phyloP scores from a whole-genome alignment of 2,329 filamentous ascomycete genomes.

The Emergomyces orientalis region DNA sequence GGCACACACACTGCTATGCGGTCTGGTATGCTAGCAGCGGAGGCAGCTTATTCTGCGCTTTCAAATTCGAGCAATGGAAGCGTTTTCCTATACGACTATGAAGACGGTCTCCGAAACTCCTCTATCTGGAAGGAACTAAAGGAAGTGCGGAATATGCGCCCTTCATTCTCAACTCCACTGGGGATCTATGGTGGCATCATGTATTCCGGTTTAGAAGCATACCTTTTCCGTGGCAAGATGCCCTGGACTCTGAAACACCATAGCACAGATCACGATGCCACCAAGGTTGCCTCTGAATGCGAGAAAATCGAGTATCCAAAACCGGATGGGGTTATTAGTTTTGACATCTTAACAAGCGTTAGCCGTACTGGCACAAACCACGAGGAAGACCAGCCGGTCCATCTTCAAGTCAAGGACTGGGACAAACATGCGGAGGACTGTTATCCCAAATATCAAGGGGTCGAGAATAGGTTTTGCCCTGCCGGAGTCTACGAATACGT shows the following conservation, averaged over 20 bases:
- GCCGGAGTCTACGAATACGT: conserved; percentile 98
- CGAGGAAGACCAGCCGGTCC: conserved; percentile 95
- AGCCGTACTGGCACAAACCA: conserved; percentile 95
- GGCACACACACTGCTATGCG: conserved; percentile 97
- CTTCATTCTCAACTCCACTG: conserved; percentile 80
- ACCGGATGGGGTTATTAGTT: conserved; percentile 87
- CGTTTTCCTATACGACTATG: conserved; percentile 90
- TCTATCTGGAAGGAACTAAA: conserved; percentile 90
- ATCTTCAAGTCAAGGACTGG: conserved; percentile 92
- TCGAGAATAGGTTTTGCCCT: conserved; percentile 95
- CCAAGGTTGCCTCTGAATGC: conserved; percentile 68
- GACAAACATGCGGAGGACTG: conserved; percentile 75
- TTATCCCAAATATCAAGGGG: conserved; percentile 78
- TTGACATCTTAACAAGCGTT: conserved; percentile 93
- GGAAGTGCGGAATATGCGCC: conserved; percentile 94
- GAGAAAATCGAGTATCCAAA: conserved; percentile 93
- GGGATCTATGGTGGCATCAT: conserved; percentile 82
- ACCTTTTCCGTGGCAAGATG: conserved; percentile 68
- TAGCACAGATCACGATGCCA: conserved; percentile 65
- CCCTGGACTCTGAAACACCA: conserved; percentile 93
- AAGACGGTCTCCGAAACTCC: conserved; percentile 75
- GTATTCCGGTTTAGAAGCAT: conserved; percentile 91
- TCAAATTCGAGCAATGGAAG: conserved; percentile 50
- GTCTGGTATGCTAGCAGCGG: conserved; percentile 90
- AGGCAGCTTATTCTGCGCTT: conserved; percentile 76